phyloP scores from a whole-genome alignment of 208 protist species.

The Tritrichomonas foetus region DNA sequence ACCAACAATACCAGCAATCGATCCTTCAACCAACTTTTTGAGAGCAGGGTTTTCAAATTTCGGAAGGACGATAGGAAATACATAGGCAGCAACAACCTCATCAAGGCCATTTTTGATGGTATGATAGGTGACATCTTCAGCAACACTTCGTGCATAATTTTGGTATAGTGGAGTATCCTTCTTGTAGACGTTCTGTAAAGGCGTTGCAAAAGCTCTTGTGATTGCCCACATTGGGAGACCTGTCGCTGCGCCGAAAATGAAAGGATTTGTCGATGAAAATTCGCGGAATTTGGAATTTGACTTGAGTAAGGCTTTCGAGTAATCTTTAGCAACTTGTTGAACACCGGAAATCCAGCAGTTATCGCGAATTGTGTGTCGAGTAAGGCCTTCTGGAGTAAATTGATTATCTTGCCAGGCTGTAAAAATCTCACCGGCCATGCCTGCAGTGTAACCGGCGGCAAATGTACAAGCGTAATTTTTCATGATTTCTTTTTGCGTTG shows the following conservation, averaged over 20 bases:
- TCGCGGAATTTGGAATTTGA: not conserved
- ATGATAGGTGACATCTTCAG: not conserved
- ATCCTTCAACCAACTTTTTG: not conserved
- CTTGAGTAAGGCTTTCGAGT: not conserved
- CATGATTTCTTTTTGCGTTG: too few relatives aligned
- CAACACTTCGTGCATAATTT: not conserved
- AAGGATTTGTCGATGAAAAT: not conserved
- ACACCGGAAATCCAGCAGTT: not conserved
- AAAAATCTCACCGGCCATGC: not conserved
- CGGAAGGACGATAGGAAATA: not conserved
- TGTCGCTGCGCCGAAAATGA: not conserved
- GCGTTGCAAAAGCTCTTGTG: not conserved
- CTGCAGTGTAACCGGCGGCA: not conserved
- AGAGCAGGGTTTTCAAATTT: not conserved
- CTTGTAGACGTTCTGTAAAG: not conserved
- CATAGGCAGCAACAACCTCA: not conserved
- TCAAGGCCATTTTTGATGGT: conserved; percentile 15
- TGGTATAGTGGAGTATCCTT: not conserved
- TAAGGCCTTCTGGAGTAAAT: not conserved
- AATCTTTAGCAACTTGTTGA: conserved; percentile 5
- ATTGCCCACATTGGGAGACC: conserved; percentile 19
- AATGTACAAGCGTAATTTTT: not conserved
- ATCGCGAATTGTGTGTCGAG: not conserved
- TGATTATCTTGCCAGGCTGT: not conserved
- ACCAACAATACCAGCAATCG: not conserved